phyloP scores from a whole-genome alignment of 306 rosid species.

The Corylus americana region DNA sequence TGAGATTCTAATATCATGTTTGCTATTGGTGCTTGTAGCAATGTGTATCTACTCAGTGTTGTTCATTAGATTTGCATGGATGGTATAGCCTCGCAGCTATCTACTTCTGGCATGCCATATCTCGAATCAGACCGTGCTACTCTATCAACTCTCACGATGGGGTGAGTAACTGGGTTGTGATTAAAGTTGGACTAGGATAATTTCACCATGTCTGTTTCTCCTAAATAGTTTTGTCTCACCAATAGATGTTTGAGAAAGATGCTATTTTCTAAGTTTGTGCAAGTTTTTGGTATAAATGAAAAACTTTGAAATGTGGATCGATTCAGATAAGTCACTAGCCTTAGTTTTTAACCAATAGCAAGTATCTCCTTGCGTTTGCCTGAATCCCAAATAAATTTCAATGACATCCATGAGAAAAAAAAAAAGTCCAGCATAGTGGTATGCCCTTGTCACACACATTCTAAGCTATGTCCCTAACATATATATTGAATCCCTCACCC shows the following conservation, averaged over 20 bases:
- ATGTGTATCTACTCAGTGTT: conserved; percentile 63
- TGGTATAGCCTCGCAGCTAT: conserved; percentile 76
- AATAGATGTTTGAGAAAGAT: not conserved
- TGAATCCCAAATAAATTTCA: too few relatives aligned
- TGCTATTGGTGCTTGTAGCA: conserved; percentile 43
- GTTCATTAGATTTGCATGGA: conserved; percentile 80
- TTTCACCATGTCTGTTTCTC: not conserved
- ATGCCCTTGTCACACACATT: too few relatives aligned
- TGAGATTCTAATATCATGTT: not conserved
- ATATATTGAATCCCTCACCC: too few relatives aligned
- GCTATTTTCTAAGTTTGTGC: not conserved
- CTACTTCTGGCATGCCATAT: conserved; percentile 66
- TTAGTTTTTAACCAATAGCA: too few relatives aligned
- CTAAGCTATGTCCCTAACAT: too few relatives aligned
- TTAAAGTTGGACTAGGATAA: not conserved
- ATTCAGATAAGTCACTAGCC: too few relatives aligned
- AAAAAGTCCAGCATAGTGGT: too few relatives aligned
- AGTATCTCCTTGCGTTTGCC: too few relatives aligned
- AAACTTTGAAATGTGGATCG: not conserved
- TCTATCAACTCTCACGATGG: conserved; percentile 68
- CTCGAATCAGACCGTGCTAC: conserved; percentile 67
- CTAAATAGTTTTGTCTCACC: too few relatives aligned
- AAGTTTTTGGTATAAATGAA: not conserved
- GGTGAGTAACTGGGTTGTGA: conserved; percentile 31
- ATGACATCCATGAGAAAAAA: too few relatives aligned